Evolutionary conservation across 2,329 filamentous ascomycete species (phyloP).

Genomic region (Bipolaris gigantea): DNA sequence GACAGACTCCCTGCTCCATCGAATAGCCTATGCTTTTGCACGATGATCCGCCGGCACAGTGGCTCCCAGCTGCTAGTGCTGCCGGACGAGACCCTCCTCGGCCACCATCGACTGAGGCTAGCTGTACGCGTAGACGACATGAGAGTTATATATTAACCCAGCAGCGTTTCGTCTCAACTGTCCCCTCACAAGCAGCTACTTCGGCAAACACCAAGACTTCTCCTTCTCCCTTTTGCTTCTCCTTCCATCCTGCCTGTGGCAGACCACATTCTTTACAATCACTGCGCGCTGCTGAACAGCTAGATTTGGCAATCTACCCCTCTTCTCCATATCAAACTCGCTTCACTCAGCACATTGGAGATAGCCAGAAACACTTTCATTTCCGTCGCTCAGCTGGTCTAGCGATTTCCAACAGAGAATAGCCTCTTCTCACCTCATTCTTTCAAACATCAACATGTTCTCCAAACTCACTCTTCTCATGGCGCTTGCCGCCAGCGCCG

Average conservation of each 20-base stretch:
- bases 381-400: conserved; percentile 45
- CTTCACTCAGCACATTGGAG: conserved; percentile 8
- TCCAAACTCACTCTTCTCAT: conserved; percentile 57
- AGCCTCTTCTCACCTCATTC: conserved; percentile 21
- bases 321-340: conserved; percentile 5
- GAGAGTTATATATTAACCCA: conserved; percentile 26
- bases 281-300: conserved; percentile 27
- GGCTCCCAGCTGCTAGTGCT: conserved; percentile 20
- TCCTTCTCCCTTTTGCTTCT: conserved; percentile 22
- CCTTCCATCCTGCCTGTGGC: conserved; percentile 42
- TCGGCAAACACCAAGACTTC: conserved; percentile 28
- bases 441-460: conserved; percentile 48
- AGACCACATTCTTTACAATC: conserved; percentile 38
- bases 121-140: conserved; percentile 17
- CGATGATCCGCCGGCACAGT: conserved; percentile 34
- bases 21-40: conserved; percentile 30
- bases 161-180: conserved; percentile 20
- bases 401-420: conserved; percentile 35
- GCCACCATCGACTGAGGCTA: conserved; percentile 19
- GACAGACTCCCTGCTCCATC: conserved; percentile 27
- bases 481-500: conserved; percentile 60
- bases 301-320: conserved; percentile 22
- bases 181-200: conserved; percentile 27
- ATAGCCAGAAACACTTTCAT: conserved; percentile 20
- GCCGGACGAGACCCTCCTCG: conserved; percentile 20